Evolutionary conservation across 2,329 filamentous ascomycete genomes (phyloP).

Genomic region (Pseudogymnoascus sp.): DNA sequence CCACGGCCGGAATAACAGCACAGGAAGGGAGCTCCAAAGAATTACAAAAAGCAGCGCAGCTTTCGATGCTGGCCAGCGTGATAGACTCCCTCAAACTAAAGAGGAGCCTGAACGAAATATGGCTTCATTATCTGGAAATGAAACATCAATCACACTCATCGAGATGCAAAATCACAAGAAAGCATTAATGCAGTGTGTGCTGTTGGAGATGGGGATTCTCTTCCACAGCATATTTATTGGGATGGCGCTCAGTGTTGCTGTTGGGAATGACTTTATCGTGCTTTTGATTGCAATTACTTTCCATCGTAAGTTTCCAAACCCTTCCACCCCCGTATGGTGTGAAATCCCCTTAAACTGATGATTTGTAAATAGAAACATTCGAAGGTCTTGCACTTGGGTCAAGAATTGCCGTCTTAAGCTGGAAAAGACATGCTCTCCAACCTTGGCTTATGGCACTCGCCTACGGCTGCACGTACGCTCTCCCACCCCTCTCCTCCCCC

Average conservation of each 20-base stretch:
- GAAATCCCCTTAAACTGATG: slow-evolving; percentile 18
- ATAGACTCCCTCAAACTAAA: slow-evolving; percentile 50
- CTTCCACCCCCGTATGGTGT: slow-evolving; percentile 47
- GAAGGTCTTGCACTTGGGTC: slow-evolving; percentile 61
- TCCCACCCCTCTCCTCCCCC: background rate
- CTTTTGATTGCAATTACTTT: slow-evolving; percentile 63
- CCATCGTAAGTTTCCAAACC: slow-evolving; percentile 38
- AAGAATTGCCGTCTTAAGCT: slow-evolving; percentile 50
- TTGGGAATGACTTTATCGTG: slow-evolving; percentile 52
- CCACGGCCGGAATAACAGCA: slow-evolving; percentile 10
- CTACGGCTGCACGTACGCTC: slow-evolving; percentile 4
- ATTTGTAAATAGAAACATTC: slow-evolving; percentile 25
- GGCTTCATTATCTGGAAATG: slow-evolving; percentile 19
- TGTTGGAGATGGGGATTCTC: slow-evolving; percentile 69
- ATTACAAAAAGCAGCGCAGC: slow-evolving; percentile 49
- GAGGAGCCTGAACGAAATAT: slow-evolving; percentile 34
- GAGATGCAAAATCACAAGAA: slow-evolving; percentile 46
- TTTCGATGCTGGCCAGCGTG: slow-evolving; percentile 57
- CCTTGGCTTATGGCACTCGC: slow-evolving; percentile 14
- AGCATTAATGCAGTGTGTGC: slow-evolving; percentile 63
- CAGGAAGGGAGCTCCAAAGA: slow-evolving; percentile 15
- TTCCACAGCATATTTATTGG: slow-evolving; percentile 74
- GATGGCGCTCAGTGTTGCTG: slow-evolving; percentile 63
- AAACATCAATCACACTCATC: slow-evolving; percentile 17
- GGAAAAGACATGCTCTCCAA: background rate